Percentiles rank a stretch among this genome's conserved stretches.
Evolutionary conservation across 2,329 filamentous ascomycete genomes (phyloP).

Genomic region (Dendrostoma leiphaemia): DNA sequence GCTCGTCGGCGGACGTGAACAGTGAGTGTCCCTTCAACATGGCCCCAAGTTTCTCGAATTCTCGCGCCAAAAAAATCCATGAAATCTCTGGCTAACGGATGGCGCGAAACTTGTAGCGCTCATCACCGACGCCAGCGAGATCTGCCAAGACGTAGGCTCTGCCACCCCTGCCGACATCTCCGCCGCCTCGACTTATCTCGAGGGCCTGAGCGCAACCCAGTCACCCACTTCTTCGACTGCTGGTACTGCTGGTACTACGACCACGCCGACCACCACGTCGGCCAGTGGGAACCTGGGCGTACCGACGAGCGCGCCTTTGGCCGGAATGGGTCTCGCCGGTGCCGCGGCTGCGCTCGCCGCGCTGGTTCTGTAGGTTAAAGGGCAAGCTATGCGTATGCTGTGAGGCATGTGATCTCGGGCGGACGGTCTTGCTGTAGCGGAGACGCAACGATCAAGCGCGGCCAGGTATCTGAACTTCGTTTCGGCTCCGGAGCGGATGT

Average conservation of each 20-base stretch:
- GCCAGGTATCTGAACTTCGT: too few species aligned
- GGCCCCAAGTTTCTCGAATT: not conserved
- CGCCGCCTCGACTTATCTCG: slow-evolving; percentile 14
- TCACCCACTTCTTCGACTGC: not conserved
- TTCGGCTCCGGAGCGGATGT: too few species aligned
- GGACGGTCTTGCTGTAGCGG: too few species aligned
- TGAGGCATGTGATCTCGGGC: not conserved
- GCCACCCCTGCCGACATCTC: slow-evolving; percentile 8
- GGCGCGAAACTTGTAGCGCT: slow-evolving; percentile 10
- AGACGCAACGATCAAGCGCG: too few species aligned
- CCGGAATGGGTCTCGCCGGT: slow-evolving; percentile 12
- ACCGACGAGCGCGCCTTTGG: slow-evolving; percentile 4
- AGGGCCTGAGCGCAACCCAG: slow-evolving; percentile 7
- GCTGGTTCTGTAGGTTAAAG: slow-evolving; percentile 9
- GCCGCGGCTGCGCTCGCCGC: slow-evolving; percentile 13
- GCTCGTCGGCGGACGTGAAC: slow-evolving; percentile 6
- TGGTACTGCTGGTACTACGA: not conserved
- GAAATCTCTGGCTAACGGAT: not conserved
- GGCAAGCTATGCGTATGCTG: not conserved
- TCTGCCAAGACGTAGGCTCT: slow-evolving; percentile 12
- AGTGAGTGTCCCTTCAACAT: slow-evolving; percentile 7
- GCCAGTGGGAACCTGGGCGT: slow-evolving; percentile 9
- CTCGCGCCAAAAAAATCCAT: not conserved
- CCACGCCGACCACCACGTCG: not conserved
- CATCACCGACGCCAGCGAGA: not conserved